Evolutionary conservation across 2,329 filamentous ascomycete genomes (phyloP).

Genomic region (Trichoderma semiorbis): DNA sequence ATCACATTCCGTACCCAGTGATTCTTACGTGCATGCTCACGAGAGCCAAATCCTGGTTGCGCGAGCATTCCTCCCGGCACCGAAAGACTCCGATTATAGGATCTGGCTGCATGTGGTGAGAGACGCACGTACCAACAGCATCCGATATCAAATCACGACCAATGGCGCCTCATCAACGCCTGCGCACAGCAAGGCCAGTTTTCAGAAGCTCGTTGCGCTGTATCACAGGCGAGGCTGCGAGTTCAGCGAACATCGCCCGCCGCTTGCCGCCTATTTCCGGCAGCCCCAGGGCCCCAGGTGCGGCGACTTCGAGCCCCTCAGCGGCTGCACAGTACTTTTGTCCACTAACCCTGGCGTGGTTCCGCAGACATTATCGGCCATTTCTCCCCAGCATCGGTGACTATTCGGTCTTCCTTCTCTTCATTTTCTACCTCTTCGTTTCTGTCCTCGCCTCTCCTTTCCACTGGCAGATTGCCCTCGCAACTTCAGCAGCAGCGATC

Average conservation of each 20-base stretch:
- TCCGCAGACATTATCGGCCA: background rate
- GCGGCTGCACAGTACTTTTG: slow-evolving; percentile 4
- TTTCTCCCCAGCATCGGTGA: background rate
- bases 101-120: background rate
- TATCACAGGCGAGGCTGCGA: background rate
- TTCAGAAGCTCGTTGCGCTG: background rate
- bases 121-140: background rate
- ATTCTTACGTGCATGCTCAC: background rate
- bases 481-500: slow-evolving; percentile 23
- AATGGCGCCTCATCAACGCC: slow-evolving; percentile 14
- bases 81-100: background rate
- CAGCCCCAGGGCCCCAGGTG: background rate
- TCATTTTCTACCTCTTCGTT: background rate
- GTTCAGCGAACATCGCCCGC: background rate
- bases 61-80: background rate
- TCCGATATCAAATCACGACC: background rate
- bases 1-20: background rate
- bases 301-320: background rate
- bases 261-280: slow-evolving; percentile 15
- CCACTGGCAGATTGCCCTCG: slow-evolving; percentile 4
- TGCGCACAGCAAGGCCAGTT: background rate
- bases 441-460: background rate
- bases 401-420: background rate
- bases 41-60: background rate
- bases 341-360: background rate